Evolutionary conservation across 192 early-diverging fungal genomes (phyloP), one percentile per base, ranked within the genome.

Genomic region (Coemansia pectinata): DNA sequence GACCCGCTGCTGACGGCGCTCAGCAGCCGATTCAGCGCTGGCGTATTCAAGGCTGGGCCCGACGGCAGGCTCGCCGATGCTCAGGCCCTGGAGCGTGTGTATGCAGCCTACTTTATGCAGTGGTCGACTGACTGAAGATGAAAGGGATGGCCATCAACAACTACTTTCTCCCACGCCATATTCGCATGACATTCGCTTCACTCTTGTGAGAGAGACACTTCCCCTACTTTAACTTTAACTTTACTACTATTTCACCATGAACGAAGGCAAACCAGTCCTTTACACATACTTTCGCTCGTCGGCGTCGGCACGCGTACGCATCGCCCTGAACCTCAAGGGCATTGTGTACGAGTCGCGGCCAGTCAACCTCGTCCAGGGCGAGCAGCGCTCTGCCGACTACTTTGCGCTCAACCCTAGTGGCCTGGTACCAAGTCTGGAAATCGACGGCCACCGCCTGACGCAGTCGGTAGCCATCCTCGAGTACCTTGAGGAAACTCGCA

Each of bases 391-490:
- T 1, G 81, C 73, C 11, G 81, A 87, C 58, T 95, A 93, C 70
- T 55, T 50, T 21, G 66, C 77, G 14, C 65, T 91, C 57, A 94
- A 95, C 70, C 93, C 95, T 2, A 73, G 71, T 63, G 81, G 83
- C 50, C 73, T 87, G 1, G 88, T 96, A 3, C 96, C 95, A 34
- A 78, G 87, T 19, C 85, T 93, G 29, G 58, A 86, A 15, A 86
- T 89, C 39, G 85, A 86, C 65, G 89, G 90, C 9, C 60, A 80
- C 19, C 64, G 64, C 4, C 48, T 94, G 33, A 48, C 62, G 39
- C 89, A 96, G 84, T 94, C 91, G 5, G 64, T 87, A 21, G 90
- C 94, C 15, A 96, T 98, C 45, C 66, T 95, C 21, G 96, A 98
- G 69, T 94, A 93, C 68, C 78, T 98, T 5, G 96, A 98, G 50